These are phyloP conservation scores for Fusarium armeniacum DNA, from an alignment of 2,329 filamentous ascomycete species.

Conservation along the genomic window DNA sequence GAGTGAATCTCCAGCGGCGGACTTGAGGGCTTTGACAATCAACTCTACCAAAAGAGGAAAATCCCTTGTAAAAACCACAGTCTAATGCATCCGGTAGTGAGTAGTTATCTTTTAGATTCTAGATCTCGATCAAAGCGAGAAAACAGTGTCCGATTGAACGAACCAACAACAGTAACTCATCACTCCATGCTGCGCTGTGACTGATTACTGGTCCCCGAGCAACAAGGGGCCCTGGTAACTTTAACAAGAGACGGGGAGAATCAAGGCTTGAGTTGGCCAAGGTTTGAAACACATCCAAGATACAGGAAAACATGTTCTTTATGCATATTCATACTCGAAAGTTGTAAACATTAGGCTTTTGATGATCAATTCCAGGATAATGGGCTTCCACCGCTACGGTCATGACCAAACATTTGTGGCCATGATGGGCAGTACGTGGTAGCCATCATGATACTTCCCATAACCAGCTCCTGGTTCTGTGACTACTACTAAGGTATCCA, in stretches of 20 bases:
- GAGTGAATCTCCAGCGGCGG: conserved; percentile 17
- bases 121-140: conserved; percentile 45
- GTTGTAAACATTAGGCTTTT: background rate
- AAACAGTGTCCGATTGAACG: conserved; percentile 40
- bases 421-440: conserved; percentile 25
- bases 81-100: conserved; percentile 21
- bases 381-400: background rate
- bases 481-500: background rate
- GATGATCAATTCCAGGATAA: background rate
- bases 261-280: conserved; percentile 13
- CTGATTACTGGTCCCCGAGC: conserved; percentile 9
- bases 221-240: conserved; percentile 8
- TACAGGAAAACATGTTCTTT: conserved; percentile 15
- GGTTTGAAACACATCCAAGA: conserved; percentile 8
- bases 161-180: conserved; percentile 30
- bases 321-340: conserved; percentile 14
- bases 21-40: conserved; percentile 1
- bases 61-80: background rate
- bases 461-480: conserved; percentile 3
- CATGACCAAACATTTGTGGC: background rate
- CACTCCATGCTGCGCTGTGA: conserved; percentile 1
- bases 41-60: background rate
- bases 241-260: conserved; percentile 4
- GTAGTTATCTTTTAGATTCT: conserved; percentile 17
- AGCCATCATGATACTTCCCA: conserved; percentile 33